Evolutionary conservation across 768 basidiomycete genomes (phyloP), one percentile per base, ranked within the genome.

Genomic region (Trametes cinnabarina): DNA sequence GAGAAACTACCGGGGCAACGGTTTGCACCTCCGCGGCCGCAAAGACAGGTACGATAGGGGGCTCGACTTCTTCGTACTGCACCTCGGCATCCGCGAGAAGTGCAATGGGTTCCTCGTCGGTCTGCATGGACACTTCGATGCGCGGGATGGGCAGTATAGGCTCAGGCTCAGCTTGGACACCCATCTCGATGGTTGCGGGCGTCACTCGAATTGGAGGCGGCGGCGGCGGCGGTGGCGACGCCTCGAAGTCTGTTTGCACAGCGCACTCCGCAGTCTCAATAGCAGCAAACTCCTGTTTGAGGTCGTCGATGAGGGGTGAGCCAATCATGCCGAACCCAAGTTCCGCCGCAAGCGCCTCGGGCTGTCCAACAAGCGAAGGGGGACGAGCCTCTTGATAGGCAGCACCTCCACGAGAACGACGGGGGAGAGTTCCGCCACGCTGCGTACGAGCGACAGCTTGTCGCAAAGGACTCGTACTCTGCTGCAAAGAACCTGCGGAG

Each of bases 361-460:
- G 88, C 17, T 84, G 82, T 39, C 83, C 87, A 9, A 91, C 82
- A 28, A 92, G 73, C 0, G 87, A 89, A 22, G 84, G 75, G 15
- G 89, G 88, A 26, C 90, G 78, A 12, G 82, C 80, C 61, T 89
- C 84, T 63, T 85, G 84, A 74, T 80, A 88, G 6, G 87, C 82
- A 28, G 82, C 82, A 55, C 88, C 88, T 51, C 87, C 87, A 20
- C 88, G 76, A 8, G 76, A 68, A 42, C 87, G 79, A 34, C 87
- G 79, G 35, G 79, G 78, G 44, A 75, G 67, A 7, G 77, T 76
- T 49, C 82, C 76, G 28, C 82, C 81, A 48, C 82, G 78, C 37
- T 41, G 67, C 34, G 79, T 75, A 37, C 81, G 78, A 14, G 78
- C 73, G 48, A 86, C 75, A 32, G 83, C 73, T 51, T 81, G 82